These are phyloP conservation scores for Kalanchoe fedtschenkoi DNA, from an alignment of 164 flowering plant genomes.

Conservation along the genomic window DNA sequence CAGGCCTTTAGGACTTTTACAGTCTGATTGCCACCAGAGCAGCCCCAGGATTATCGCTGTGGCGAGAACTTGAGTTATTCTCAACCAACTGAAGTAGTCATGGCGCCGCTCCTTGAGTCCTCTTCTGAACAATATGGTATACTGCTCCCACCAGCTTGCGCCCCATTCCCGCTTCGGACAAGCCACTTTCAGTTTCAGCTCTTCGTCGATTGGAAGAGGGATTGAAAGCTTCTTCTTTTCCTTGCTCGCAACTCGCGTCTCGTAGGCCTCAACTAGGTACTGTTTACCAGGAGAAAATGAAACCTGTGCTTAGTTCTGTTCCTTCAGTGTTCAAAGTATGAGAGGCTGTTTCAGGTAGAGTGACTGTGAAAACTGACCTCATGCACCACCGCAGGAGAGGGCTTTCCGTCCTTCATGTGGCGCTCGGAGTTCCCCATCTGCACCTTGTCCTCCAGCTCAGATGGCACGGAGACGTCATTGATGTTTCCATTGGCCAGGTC, in stretches of 20 bases:
- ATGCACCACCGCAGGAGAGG: conserved; percentile 62
- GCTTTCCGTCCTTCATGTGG: conserved; percentile 56
- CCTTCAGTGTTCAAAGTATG: not conserved
- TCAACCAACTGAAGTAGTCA: conserved; percentile 71
- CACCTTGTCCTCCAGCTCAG: conserved; percentile 75
- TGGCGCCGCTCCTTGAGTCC: conserved; percentile 73
- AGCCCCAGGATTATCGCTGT: conserved; percentile 67
- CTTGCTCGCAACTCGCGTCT: conserved; percentile 58
- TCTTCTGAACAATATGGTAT: conserved; percentile 49
- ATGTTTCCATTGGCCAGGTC: conserved; percentile 94
- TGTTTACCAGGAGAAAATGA: conserved; percentile 23
- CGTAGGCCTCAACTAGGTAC: conserved; percentile 95
- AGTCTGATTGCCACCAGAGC: conserved; percentile 91
- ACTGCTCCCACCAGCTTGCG: conserved; percentile 81
- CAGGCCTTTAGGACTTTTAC: conserved; percentile 36
- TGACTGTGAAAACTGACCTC: too few species aligned
- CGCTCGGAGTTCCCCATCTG: conserved; percentile 42
- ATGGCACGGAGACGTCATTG: conserved; percentile 76
- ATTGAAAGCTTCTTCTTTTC: conserved; percentile 63
- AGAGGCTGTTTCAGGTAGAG: not conserved
- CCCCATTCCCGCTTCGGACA: conserved; percentile 79
- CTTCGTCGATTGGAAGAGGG: conserved; percentile 62
- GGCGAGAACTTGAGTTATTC: conserved; percentile 64
- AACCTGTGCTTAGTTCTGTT: not conserved
- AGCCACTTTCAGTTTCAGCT: conserved; percentile 40